Evolutionary conservation across 2,329 filamentous ascomycete species (phyloP).

Genomic region (Mycosphaerella sp.): DNA sequence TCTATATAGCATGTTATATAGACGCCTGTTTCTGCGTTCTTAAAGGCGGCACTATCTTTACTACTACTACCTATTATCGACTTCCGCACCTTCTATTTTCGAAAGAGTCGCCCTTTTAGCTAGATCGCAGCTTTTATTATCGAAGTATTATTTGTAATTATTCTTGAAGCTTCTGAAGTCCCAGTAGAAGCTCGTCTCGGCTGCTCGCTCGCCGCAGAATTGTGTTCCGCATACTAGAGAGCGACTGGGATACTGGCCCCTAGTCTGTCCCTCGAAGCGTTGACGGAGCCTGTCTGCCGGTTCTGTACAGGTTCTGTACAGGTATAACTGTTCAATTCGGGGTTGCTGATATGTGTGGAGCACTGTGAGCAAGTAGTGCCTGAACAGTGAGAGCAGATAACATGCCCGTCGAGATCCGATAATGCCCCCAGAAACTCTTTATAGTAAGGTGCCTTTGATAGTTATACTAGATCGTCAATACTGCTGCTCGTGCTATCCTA

Average conservation of each 20-base stretch:
- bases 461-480: too few relatives aligned
- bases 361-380: neutral
- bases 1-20: too few relatives aligned
- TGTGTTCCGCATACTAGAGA: neutral
- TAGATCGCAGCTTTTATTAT: too few relatives aligned
- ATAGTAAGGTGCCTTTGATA: neutral
- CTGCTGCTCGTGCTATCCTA: too few relatives aligned
- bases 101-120: too few relatives aligned
- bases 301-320: too few relatives aligned
- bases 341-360: neutral
- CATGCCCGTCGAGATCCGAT: neutral
- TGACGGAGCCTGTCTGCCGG: neutral
- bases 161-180: too few relatives aligned
- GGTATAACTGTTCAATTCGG: neutral
- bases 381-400: neutral
- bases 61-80: too few relatives aligned
- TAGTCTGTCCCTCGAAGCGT: constrained; percentile 9
- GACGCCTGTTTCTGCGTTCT: too few relatives aligned
- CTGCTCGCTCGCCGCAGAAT: neutral
- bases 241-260: constrained; percentile 7
- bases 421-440: neutral
- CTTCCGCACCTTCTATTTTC: too few relatives aligned
- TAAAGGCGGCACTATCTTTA: too few relatives aligned
- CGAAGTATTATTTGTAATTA: too few relatives aligned
- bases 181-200: neutral